Percentiles rank a stretch among this genome's conserved stretches.
These are phyloP conservation scores for Umbelopsis sp. DNA, from an alignment of 192 early-diverging fungal species.

Conservation along the genomic window DNA sequence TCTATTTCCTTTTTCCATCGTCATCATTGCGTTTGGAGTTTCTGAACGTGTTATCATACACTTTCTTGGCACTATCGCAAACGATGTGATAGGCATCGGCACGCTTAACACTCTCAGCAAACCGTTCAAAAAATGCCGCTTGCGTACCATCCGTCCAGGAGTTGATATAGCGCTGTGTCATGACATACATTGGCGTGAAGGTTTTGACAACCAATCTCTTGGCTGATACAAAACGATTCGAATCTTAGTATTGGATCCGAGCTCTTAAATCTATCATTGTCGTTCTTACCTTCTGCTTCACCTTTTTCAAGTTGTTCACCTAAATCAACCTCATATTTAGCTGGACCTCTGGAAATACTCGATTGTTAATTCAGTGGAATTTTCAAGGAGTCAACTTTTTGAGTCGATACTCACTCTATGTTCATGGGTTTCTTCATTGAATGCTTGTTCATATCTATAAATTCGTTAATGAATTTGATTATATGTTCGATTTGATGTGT, in stretches of 20 bases:
- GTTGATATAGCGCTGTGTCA: conserved; percentile 38
- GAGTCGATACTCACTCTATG: not conserved
- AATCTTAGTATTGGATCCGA: not conserved
- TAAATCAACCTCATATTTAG: conserved; percentile 40
- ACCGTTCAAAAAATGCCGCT: conserved; percentile 41
- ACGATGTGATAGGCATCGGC: conserved; percentile 45
- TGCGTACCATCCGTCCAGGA: conserved; percentile 51
- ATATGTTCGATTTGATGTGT: not conserved
- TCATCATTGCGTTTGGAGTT: conserved; percentile 21
- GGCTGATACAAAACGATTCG: conserved; percentile 21
- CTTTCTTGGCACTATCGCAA: conserved; percentile 33
- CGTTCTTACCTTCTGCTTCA: conserved; percentile 29
- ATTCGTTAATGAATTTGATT: not conserved
- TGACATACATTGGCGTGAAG: conserved; percentile 37
- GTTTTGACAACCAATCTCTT: conserved; percentile 29
- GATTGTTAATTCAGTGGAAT: not conserved
- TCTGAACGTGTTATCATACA: conserved; percentile 30
- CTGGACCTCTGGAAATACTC: not conserved
- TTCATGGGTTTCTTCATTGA: not conserved
- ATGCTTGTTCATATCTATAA: conserved; percentile 26
- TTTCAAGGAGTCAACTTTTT: no score
- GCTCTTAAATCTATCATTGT: no score
- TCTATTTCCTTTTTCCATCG: not conserved
- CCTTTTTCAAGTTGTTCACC: conserved; percentile 32
- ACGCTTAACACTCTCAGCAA: conserved; percentile 39